Conservation (phyloP, 352 stramenopile species). For the Phytophthora fragariae region DNA sequence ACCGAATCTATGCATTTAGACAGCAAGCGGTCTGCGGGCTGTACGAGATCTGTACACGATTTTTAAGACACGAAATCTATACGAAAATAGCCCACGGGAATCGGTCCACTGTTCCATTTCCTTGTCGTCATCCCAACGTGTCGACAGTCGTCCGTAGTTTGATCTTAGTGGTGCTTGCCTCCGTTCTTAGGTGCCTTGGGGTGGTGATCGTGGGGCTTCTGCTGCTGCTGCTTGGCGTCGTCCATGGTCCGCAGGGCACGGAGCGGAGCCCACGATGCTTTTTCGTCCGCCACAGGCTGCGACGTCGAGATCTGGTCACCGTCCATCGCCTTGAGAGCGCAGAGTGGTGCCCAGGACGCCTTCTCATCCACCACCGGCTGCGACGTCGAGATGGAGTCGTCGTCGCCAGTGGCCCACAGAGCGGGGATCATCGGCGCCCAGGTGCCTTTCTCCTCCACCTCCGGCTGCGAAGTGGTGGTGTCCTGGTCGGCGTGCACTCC, state of each 20-base stretch:
- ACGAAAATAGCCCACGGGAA: too few relatives aligned
- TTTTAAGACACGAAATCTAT: too few relatives aligned
- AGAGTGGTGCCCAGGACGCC: not conserved
- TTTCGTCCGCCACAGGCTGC: not conserved
- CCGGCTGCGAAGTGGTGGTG: not conserved
- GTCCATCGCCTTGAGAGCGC: not conserved
- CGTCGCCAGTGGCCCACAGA: not conserved
- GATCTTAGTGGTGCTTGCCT: too few relatives aligned
- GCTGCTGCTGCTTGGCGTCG: not conserved
- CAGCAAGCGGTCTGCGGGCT: too few relatives aligned
- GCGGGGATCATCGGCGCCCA: not conserved
- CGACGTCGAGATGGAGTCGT: not conserved
- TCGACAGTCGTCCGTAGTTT: too few relatives aligned
- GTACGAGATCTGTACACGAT: too few relatives aligned
- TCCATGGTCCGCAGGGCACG: not conserved
- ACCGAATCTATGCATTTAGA: too few relatives aligned
- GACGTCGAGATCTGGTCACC: not conserved
- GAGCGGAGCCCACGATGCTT: not conserved
- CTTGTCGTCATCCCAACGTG: too few relatives aligned
- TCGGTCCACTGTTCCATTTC: too few relatives aligned
- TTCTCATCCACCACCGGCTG: not conserved
- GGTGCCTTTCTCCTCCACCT: not conserved
- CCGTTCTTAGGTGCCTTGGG: too few relatives aligned
- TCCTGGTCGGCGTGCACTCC: conserved; percentile 6
- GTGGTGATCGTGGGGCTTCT: too few relatives aligned